phyloP scores from a whole-genome alignment of 2,329 filamentous ascomycete genomes.

The Orbilia oligospora region DNA sequence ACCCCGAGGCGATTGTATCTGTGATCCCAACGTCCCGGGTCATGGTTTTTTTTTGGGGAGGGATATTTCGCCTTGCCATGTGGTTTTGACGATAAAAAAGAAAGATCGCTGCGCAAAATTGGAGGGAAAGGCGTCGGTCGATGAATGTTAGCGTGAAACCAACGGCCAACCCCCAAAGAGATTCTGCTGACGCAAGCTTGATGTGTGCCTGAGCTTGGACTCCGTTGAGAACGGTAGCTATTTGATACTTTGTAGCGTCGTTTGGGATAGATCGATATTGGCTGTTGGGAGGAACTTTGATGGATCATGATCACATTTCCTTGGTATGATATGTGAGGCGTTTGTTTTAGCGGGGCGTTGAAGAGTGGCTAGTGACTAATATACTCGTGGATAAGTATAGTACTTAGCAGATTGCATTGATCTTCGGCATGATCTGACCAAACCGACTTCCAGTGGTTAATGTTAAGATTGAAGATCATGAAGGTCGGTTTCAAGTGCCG shows the following conservation, averaged over 20 bases:
- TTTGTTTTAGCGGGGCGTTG: constrained; percentile 4
- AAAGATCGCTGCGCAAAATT: constrained; percentile 8
- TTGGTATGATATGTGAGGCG: background rate
- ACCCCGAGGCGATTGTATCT: constrained; percentile 9
- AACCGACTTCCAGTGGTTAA: background rate
- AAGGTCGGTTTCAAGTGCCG: constrained; percentile 18
- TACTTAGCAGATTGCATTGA: too few species aligned
- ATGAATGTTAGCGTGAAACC: constrained; percentile 55
- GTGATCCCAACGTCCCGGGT: constrained; percentile 34
- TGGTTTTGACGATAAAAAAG: constrained; percentile 22
- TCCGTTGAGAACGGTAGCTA: background rate
- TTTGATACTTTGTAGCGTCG: background rate
- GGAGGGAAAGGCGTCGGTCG: background rate
- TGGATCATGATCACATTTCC: background rate
- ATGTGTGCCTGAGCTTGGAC: constrained; percentile 8
- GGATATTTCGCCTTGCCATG: constrained; percentile 41
- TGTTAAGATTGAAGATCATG: constrained; percentile 19
- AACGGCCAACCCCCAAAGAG: background rate
- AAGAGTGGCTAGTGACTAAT: constrained; percentile 15
- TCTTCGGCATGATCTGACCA: constrained; percentile 2
- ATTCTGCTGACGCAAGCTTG: constrained; percentile 46
- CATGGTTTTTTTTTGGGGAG: constrained; percentile 22
- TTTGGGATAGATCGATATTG: constrained; percentile 41
- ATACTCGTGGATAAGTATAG: too few species aligned
- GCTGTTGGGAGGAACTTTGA: constrained; percentile 17